Evolutionary conservation across 2,329 filamentous ascomycete species (phyloP).

Genomic region (Colletotrichum sp.): DNA sequence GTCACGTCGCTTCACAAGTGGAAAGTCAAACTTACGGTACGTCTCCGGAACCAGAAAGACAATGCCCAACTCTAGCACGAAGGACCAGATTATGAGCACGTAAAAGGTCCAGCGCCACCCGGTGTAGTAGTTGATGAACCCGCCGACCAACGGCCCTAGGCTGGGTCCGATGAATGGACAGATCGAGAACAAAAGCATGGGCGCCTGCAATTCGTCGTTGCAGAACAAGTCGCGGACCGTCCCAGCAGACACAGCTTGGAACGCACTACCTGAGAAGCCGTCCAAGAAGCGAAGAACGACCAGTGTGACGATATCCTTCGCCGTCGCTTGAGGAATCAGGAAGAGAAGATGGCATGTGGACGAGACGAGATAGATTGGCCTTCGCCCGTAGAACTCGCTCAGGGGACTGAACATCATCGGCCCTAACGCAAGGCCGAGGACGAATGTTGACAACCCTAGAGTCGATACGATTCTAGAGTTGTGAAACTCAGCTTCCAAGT

Average conservation of each 20-base stretch:
- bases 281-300: conserved; percentile 79
- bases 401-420: conserved; percentile 69
- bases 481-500: conserved; percentile 78
- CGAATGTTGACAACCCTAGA: conserved; percentile 82
- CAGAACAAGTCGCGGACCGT: conserved; percentile 84
- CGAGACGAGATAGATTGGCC: conserved; percentile 79
- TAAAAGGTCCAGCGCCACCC: conserved; percentile 88
- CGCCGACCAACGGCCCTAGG: conserved; percentile 69
- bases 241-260: conserved; percentile 78
- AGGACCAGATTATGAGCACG: conserved; percentile 82
- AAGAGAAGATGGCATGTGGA: conserved; percentile 80
- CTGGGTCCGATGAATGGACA: conserved; percentile 68
- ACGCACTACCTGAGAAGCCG: conserved; percentile 73
- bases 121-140: conserved; percentile 80
- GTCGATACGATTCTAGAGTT: conserved; percentile 76
- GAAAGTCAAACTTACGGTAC: conserved; percentile 62
- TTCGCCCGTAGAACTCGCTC: conserved; percentile 81
- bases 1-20: too few species aligned
- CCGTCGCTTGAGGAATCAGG: conserved; percentile 81
- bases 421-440: conserved; percentile 73
- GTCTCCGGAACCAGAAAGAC: conserved; percentile 84
- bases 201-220: conserved; percentile 71
- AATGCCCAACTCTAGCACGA: conserved; percentile 67
- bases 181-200: conserved; percentile 83
- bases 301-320: conserved; percentile 78